Base-by-base conservation (phyloP, 352 stramenopile genomes). In the Chrysophaeum taylorii region DNA sequence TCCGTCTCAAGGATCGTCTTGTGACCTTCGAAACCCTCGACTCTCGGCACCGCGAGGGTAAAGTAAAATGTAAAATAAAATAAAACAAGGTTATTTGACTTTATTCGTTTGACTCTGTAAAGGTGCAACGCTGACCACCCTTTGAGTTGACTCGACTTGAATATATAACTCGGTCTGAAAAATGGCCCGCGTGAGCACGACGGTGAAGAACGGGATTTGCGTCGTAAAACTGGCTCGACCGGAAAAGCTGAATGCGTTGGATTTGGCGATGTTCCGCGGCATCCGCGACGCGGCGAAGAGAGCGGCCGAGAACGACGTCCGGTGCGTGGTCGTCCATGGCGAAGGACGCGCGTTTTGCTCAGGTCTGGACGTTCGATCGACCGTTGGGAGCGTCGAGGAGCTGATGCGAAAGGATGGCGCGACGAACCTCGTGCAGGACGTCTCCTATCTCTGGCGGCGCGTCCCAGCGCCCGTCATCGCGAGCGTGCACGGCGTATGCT, bases 401-500 rank as follows among this genome's bases (percentile, higher is more conserved):
- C 33, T 76, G 21, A 68, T 75, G 39, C 27, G 45, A 53, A 37
- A 29, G 66, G 27, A 73, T 68, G 53, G 71, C 73, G 33, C 74
- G 7, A 73, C 78, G 31, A 89, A 89, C 81, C 73, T 89, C 31
- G 83, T 76, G 16, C 83, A 89, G 77, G 80, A 85, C 70, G 81
- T 87, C 36, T 74, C 68, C 33, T 82, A 82, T 72, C 70, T 86
- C n/a, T 89, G 83, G 83, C 78, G 43, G 33, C 37, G 21, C 57
- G 43, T 87, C 23, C 76, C 78, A 9, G 79, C 82, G 41, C 83
- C 83, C 35, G 83, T 89, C 18, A 84, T 89, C 73, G 73, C 73
- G 38, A 73, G 75, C 15, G 48, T 89, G 27, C 81, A 87, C 71
- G 83, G 83, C 42, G 82, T 85, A 73, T 89, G 83, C 70, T 87